phyloP scores from a whole-genome alignment of 139 green algal species.

The Desmodesmus armatus region DNA sequence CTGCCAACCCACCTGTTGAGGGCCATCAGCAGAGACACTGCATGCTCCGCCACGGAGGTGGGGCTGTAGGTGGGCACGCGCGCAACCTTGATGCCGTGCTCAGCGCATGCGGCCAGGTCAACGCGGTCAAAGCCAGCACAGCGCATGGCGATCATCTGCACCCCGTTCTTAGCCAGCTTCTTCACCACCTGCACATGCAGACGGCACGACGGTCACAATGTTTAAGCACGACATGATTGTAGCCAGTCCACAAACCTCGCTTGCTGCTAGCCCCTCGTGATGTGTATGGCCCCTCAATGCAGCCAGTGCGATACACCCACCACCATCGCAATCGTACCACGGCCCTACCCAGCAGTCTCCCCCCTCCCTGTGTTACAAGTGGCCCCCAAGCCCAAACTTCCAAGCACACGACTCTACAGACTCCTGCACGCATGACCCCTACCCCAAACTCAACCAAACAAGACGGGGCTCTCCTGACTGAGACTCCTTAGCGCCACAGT shows the following conservation, averaged over 20 bases:
- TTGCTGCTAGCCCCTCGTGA: background rate
- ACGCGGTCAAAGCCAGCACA: constrained; percentile 83
- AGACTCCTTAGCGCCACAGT: too few relatives aligned
- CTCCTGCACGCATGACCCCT: too few relatives aligned
- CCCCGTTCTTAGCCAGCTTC: constrained; percentile 62
- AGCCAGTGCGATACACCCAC: background rate
- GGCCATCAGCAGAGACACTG: constrained; percentile 72
- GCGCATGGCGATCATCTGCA: constrained; percentile 77
- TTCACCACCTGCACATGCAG: constrained; percentile 53
- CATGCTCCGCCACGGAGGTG: constrained; percentile 80
- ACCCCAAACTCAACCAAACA: too few relatives aligned
- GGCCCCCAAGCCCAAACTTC: too few relatives aligned
- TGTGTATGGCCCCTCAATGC: background rate
- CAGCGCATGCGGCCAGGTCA: constrained; percentile 58
- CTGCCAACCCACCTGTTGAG: constrained; percentile 59
- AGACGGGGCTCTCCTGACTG: too few relatives aligned
- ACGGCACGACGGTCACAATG: background rate
- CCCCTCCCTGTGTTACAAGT: background rate
- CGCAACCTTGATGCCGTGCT: constrained; percentile 64
- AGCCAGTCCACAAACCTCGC: background rate
- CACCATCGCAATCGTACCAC: too few relatives aligned
- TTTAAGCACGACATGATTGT: background rate
- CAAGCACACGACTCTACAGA: too few relatives aligned
- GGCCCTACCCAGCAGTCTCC: too few relatives aligned
- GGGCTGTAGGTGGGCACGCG: constrained; percentile 83